Conservation (phyloP, 805 yeast species). For the Candida nitratophila region DNA sequence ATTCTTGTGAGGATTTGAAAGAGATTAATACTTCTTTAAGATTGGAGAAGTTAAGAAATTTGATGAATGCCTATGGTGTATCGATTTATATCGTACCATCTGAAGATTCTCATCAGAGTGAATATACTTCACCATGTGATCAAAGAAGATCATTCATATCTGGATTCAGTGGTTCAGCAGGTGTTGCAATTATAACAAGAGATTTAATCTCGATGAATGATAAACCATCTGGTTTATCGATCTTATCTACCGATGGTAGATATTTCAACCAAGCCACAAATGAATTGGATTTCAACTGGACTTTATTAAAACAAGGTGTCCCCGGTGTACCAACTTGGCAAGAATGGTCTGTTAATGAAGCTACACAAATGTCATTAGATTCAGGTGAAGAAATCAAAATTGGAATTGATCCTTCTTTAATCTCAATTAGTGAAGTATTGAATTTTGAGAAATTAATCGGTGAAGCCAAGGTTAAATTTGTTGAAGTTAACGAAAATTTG, state of each 20-base stretch:
- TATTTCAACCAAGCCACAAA: constrained; percentile 52
- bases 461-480: constrained; percentile 31
- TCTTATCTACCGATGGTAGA: constrained; percentile 54
- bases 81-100: constrained; percentile 63
- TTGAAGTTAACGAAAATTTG: constrained; percentile 40
- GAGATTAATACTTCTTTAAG: constrained; percentile 54
- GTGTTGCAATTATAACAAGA: constrained; percentile 50
- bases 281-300: constrained; percentile 57
- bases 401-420: constrained; percentile 44
- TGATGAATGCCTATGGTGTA: constrained; percentile 52
- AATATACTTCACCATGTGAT: constrained; percentile 47
- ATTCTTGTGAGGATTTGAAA: constrained; percentile 18
- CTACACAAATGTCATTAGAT: constrained; percentile 41
- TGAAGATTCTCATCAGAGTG: constrained; percentile 61
- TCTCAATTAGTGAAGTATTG: constrained; percentile 30
- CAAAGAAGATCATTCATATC: constrained; percentile 50
- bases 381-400: constrained; percentile 28
- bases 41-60: constrained; percentile 49
- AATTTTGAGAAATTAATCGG: constrained; percentile 26
- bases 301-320: constrained; percentile 44
- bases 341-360: constrained; percentile 48
- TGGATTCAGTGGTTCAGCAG: constrained; percentile 58
- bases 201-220: constrained; percentile 44
- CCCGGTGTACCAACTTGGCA: constrained; percentile 48
- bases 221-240: constrained; percentile 48